Base-by-base conservation (phyloP, 176 grass and related monocot genomes). In the Puccinellia tenuiflora region DNA sequence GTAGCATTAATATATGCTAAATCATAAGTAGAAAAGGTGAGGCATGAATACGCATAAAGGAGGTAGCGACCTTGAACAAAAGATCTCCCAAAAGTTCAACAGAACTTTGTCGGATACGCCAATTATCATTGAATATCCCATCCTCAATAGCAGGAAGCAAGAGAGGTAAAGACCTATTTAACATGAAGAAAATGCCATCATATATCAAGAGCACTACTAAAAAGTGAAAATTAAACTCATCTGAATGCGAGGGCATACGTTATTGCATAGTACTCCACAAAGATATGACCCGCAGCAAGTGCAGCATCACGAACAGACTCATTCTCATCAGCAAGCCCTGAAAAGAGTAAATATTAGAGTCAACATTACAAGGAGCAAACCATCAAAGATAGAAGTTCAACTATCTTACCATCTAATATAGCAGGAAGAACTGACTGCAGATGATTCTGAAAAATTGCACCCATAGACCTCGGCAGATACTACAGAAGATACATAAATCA, bases 321-420 rank as follows among this genome's bases (percentile, higher is more conserved):
- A 75, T 98, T 95, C 81, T 98, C 96, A 81, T 98, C 96, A 82
- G 92, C 93, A 95, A 98, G 96, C 22, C 96, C 96, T 98, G 60
- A 70, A 20, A 85, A 69, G 46, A 82, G 76, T 65, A 83, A 39
- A 60, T 48, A 84, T 82, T 74, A 87, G 77, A 56, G 70, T 74
- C 39, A 53, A 81, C 60, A 52, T 85, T 45, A 65, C 10, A 55
- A 57, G 69, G 71, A 74, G 26, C 71, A 51, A 25, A 52, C 9
- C 45, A 86, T 52, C 22, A 84, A 60, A 79, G 21, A 78, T 25
- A 48, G 39, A 63, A 64, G 86, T 43, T 77, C 20, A 79, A 70
- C 71, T 50, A 60, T 70, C 90, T 90, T 85, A 95, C 96, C 96
- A 88, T 98, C 96, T 89, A 98, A 90, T 88, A 98, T 98, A 84